Base-by-base conservation (phyloP, 768 basidiomycete species). In the Bullera alba region DNA sequence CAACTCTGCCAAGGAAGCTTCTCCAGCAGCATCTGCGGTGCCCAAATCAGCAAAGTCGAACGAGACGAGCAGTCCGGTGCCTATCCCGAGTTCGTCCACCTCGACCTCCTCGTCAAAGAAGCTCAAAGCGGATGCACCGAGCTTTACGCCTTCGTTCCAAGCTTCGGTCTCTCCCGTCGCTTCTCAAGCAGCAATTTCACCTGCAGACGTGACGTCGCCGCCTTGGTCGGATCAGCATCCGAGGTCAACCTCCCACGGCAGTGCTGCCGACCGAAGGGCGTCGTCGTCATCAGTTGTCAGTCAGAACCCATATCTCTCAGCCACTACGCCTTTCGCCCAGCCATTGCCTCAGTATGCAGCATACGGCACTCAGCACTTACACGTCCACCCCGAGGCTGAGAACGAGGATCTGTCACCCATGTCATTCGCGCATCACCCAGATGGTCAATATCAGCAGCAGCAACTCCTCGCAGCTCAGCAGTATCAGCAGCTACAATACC, bases 111-210 rank as follows among this genome's bases (percentile, higher is more conserved):
- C 30, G 34, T 30, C 32, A 32, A 67, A 61, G 35, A 62, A 62
- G 51, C 54, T 69, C 46, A 69, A 69, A 47, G 61, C 67, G 34
- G 67, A 69, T 45, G 67, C 67, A 1, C 61, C 65, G 5, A 59
- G 52, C 32, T 69, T 62, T 45, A 67, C 65, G 2, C 67, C 61
- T 16, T 63, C 58, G 27, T 59, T 56, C 51, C 52, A 62, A 27
- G 43, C 58, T 28, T 35, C 57, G 42, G 41, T 54, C 25, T 63
- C 63, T 23, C 59, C 67, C 2, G 42, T 50, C 19, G 42, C 49
- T 26, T 67, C 34, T n/a, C 47, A 32, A 21, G 48, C 57, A 12
- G 51, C 56, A 36, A 49, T 48, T 4, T 65, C 57, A 10, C 55
- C 57, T 22, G 42, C 10, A 7, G 25, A 10, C 8, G 19, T 21